A percentile compares a stretch with the other conserved stretches of the same genome.
These are phyloP conservation scores for Xylaria sp. DNA, from an alignment of 2,329 filamentous ascomycete genomes.

Conservation along the genomic window DNA sequence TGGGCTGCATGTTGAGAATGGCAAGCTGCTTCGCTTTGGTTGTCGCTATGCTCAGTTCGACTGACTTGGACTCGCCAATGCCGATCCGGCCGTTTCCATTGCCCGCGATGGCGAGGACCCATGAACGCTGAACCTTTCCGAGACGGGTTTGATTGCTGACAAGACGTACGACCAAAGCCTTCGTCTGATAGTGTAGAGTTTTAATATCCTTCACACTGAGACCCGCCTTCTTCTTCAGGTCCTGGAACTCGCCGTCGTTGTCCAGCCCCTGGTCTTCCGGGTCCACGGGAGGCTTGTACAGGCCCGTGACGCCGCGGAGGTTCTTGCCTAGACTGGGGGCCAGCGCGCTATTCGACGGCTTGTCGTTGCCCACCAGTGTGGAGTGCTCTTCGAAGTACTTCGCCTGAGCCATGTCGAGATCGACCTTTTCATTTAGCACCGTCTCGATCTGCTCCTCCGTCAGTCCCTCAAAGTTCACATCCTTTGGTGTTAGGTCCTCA, in stretches of 20 bases:
- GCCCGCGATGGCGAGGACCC: conserved; percentile 81
- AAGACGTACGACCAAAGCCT: conserved; percentile 73
- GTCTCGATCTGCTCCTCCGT: conserved; percentile 53
- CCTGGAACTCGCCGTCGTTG: conserved; percentile 55
- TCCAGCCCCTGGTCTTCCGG: conserved; percentile 58
- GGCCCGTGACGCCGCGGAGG: conserved; percentile 58
- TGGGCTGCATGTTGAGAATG: conserved; percentile 90
- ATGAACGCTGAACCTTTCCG: conserved; percentile 83
- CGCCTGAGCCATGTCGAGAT: conserved; percentile 31
- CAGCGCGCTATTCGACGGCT: conserved; percentile 49
- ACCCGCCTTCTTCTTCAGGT: conserved; percentile 61
- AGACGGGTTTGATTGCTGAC: conserved; percentile 95
- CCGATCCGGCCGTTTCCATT: conserved; percentile 87
- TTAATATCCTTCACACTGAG: conserved; percentile 58
- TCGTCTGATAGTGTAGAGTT: conserved; percentile 60
- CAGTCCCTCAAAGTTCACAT: conserved; percentile 54
- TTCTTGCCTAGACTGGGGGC: conserved; percentile 57
- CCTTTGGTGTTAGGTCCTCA: conserved; percentile 49
- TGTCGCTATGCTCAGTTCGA: conserved; percentile 70
- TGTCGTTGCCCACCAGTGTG: conserved; percentile 44
- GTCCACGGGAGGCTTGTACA: conserved; percentile 56
- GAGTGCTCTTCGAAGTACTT: conserved; percentile 42
- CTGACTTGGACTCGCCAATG: conserved; percentile 87
- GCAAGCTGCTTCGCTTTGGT: conserved; percentile 80
- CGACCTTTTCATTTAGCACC: conserved; percentile 40